Conservation (phyloP, 345 rosid genomes). For the Camelina hispida region DNA sequence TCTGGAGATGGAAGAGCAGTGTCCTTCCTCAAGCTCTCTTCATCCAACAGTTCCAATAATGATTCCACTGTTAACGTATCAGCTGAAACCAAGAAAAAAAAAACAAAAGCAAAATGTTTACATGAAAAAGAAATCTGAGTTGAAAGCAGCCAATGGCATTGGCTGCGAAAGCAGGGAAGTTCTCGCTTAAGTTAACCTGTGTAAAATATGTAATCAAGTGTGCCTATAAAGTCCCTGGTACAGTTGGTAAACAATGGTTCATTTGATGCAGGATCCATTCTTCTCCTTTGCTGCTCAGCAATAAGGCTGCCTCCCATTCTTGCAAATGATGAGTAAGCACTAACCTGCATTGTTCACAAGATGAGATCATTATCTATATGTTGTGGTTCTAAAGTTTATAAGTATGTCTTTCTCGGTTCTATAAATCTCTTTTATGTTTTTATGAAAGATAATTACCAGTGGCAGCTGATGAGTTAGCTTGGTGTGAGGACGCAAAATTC, state of each 20-base stretch:
- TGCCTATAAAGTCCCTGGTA: constrained; percentile 93
- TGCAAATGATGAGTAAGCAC: constrained; percentile 94
- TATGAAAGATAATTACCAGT: constrained; percentile 58
- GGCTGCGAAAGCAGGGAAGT: neutral
- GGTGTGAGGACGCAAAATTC: constrained; percentile 79
- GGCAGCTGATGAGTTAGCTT: constrained; percentile 94
- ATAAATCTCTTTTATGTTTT: neutral
- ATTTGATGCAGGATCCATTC: constrained; percentile 83
- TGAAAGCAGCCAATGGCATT: constrained; percentile 13
- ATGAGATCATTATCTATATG: constrained; percentile 11
- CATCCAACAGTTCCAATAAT: constrained; percentile 96
- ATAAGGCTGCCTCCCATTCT: constrained; percentile 66
- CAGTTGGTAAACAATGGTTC: constrained; percentile 96
- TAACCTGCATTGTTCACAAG: constrained; percentile 65
- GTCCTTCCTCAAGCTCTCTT: constrained; percentile 96
- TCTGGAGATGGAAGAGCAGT: constrained; percentile 99
- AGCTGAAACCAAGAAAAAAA: constrained; percentile 53
- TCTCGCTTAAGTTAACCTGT: constrained; percentile 58
- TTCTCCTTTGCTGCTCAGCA: constrained; percentile 79
- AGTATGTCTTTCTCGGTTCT: neutral
- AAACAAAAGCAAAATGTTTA: constrained; percentile 1
- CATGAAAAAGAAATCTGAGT: constrained; percentile 12
- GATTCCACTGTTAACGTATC: constrained; percentile 91
- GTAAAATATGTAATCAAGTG: constrained; percentile 93
- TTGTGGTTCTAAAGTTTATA: neutral